phyloP scores from a whole-genome alignment of 164 flowering plant species.

The Pachysandra terminalis region DNA sequence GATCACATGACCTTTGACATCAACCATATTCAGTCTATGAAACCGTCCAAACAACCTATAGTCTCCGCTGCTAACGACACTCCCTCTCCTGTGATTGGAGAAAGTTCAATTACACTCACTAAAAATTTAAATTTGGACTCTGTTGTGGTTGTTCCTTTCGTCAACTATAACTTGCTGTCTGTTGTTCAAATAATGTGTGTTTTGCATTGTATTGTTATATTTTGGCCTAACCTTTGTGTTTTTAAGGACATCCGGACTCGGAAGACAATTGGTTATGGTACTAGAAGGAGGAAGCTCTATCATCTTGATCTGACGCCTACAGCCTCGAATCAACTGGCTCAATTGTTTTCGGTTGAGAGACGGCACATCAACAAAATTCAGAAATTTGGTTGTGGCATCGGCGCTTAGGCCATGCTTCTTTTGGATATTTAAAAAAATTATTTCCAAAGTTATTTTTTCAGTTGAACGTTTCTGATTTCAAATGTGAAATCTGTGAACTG shows the following conservation, averaged over 20 bases:
- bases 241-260: conserved; percentile 21
- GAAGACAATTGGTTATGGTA: conserved; percentile 22
- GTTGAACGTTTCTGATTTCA: neutral
- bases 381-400: conserved; percentile 1
- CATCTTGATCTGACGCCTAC: neutral
- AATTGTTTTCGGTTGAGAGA: neutral
- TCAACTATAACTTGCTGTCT: conserved; percentile 14
- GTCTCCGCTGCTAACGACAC: neutral
- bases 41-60: neutral
- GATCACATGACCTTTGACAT: neutral
- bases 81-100: neutral
- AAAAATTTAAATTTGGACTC: conserved; percentile 16
- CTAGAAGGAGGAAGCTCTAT: conserved; percentile 16
- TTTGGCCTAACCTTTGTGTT: conserved; percentile 25
- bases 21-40: neutral
- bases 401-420: conserved; percentile 1
- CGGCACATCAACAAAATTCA: neutral
- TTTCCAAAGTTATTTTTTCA: neutral
- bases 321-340: neutral
- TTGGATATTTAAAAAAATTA: neutral
- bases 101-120: conserved; percentile 2
- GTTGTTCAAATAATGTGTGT: conserved; percentile 7
- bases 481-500: neutral
- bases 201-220: conserved; percentile 24
- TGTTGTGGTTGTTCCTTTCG: conserved; percentile 18